Evolutionary conservation across 2,329 filamentous ascomycete genomes (phyloP), one percentile per base, ranked within the genome.

Genomic region (Penicillium digitatum): DNA sequence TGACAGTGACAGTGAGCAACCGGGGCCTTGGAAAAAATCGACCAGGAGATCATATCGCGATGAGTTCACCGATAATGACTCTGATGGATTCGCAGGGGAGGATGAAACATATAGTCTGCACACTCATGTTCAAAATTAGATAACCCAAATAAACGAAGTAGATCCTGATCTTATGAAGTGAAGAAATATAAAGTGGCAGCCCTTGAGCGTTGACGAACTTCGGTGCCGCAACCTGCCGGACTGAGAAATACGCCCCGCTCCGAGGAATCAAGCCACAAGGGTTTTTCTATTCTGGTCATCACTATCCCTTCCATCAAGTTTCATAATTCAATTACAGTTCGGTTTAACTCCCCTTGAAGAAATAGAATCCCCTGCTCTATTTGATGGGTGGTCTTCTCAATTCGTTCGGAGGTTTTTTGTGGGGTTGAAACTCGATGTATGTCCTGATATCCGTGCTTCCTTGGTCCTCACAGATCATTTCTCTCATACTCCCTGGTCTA

Each of bases 1-100:
- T 22, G 80, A 81, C 18, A 69, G 67, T 48, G 64, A 69, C 35
- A 64, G 64, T 46, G 69, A 67, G 38, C 64, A 59, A 53, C 64
- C 66, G 10, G 56, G 59, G 12, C 58, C 58, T 37, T 61, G 58
- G 55, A 63, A 60, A 51, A 66, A 63, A 47, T 48, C 50, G 24
- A 56, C 52, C 22, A 49, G 55, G 42, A 39, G 77, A 76, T 64
- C 79, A 74, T 74, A 84, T 77, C 76, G 78, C 56, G 79, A 82
- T 52, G 79, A 81, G 29, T 82, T 80, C 59, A 78, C 76, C 20
- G 79, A 80, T 63, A 79, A 80, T 62, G 74, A 81, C 55, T 79
- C 79, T 50, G 76, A 80, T 62, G 70, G 69, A 32, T 72, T 72
- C 57, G 73, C 73, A 26, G 76, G 76, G 58, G 73, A 69, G 14